phyloP scores from a whole-genome alignment of 345 rosid genomes.

The Eucalyptus marginata region DNA sequence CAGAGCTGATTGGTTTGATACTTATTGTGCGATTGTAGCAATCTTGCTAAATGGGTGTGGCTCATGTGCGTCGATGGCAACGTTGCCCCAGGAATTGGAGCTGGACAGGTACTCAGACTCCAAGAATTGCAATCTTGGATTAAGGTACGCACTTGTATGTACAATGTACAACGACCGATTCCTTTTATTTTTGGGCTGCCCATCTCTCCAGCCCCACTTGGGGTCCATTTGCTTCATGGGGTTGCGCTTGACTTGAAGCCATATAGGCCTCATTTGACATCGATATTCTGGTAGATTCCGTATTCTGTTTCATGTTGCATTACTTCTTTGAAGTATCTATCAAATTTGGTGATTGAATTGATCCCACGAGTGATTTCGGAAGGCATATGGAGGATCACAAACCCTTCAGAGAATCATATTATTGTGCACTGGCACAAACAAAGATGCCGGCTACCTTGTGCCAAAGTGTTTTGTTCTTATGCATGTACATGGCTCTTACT shows the following conservation, averaged over 20 bases:
- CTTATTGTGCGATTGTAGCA: slow-evolving; percentile 53
- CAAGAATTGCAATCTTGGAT: slow-evolving; percentile 32
- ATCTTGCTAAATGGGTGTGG: slow-evolving; percentile 25
- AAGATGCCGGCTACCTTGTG: slow-evolving; percentile 41
- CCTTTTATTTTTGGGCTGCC: slow-evolving; percentile 63
- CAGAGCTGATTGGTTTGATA: slow-evolving; percentile 70
- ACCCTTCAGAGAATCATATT: slow-evolving; percentile 53
- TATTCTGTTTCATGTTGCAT: background rate
- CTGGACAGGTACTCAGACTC: slow-evolving; percentile 55
- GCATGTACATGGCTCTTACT: slow-evolving; percentile 40
- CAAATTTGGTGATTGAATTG: background rate
- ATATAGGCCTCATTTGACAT: slow-evolving; percentile 39
- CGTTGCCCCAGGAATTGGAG: slow-evolving; percentile 17
- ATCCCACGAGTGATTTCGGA: background rate
- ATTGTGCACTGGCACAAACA: slow-evolving; percentile 42
- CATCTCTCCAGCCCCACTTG: slow-evolving; percentile 47
- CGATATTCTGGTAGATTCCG: slow-evolving; percentile 30
- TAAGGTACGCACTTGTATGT: slow-evolving; percentile 18
- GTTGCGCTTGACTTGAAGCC: slow-evolving; percentile 62
- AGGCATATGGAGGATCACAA: slow-evolving; percentile 58
- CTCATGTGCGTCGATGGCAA: background rate
- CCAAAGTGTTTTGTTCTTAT: slow-evolving; percentile 39
- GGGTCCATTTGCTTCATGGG: slow-evolving; percentile 64
- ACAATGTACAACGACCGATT: slow-evolving; percentile 14
- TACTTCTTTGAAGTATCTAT: background rate